These are phyloP conservation scores for Marsdenia floribunda DNA, from an alignment of 257 asterid species.

Conservation along the genomic window DNA sequence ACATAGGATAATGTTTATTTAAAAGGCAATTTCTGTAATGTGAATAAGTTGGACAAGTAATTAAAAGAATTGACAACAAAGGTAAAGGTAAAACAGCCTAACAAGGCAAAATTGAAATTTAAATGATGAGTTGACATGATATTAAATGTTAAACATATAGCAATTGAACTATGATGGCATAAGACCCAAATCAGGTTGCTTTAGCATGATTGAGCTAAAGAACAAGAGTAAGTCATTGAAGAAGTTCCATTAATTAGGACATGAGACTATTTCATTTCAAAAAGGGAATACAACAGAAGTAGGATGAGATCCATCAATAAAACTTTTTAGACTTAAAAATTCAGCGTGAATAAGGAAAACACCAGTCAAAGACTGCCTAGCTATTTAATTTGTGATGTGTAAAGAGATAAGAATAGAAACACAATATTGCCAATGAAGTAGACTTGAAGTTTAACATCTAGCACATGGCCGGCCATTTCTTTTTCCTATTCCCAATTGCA, in stretches of 20 bases:
- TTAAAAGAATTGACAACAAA: neutral
- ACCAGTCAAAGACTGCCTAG: neutral
- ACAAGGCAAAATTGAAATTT: neutral
- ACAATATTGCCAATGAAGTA: neutral
- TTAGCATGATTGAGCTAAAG: neutral
- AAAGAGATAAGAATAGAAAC: neutral
- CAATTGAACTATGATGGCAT: neutral
- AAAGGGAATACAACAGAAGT: neutral
- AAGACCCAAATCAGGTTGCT: neutral
- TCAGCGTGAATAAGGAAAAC: neutral
- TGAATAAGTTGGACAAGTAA: neutral
- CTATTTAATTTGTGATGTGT: neutral
- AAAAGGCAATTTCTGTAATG: neutral
- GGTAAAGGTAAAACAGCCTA: neutral
- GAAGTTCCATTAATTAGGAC: neutral
- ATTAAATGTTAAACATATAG: neutral
- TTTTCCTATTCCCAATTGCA: neutral
- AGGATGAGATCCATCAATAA: neutral
- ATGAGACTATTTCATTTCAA: neutral
- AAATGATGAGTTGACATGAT: neutral
- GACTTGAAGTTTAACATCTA: neutral
- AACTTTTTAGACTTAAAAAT: no score
- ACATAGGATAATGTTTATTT: neutral
- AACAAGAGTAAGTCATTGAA: neutral
- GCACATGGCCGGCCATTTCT: neutral